phyloP scores from a whole-genome alignment of 2,329 filamentous ascomycete genomes.

The Epichloe uncinata region DNA sequence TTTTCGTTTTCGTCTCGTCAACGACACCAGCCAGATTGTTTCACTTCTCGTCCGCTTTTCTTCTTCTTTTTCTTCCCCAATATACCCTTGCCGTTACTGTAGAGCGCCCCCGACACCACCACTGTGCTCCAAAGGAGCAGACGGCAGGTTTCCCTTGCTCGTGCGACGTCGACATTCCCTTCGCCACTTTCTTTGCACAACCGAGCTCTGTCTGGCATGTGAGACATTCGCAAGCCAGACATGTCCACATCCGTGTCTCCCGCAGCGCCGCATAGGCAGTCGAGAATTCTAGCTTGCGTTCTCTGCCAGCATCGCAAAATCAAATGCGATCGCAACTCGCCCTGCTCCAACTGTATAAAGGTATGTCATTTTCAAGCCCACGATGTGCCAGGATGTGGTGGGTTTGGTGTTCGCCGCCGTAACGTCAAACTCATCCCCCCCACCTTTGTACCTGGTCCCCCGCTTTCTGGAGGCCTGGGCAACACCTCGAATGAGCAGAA shows the following conservation, averaged over 20 bases:
- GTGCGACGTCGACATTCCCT: background rate
- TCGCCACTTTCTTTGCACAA: background rate
- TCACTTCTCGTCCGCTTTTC: too few species aligned
- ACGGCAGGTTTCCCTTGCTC: too few species aligned
- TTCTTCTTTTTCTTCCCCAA: fast-evolving
- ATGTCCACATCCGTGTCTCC: slow-evolving; percentile 20
- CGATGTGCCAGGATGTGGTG: too few species aligned
- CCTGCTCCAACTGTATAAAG: slow-evolving; percentile 48
- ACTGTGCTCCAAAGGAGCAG: too few species aligned
- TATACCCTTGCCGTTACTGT: too few species aligned
- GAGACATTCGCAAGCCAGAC: slow-evolving; percentile 11
- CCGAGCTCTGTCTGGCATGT: slow-evolving; percentile 15
- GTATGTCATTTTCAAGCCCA: slow-evolving; percentile 20
- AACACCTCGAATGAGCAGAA: background rate
- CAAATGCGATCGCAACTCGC: slow-evolving; percentile 46
- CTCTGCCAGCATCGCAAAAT: slow-evolving; percentile 50
- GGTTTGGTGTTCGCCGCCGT: background rate
- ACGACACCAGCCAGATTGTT: too few species aligned
- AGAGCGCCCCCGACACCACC: too few species aligned
- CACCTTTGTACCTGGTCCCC: background rate
- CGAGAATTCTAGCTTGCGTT: slow-evolving; percentile 39
- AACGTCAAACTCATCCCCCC: too few species aligned
- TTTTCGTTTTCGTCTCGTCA: too few species aligned
- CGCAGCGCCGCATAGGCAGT: slow-evolving; percentile 22
- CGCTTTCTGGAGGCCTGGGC: background rate